These are phyloP conservation scores for Terfezia boudieri DNA, from an alignment of 495 filamentous ascomycete genomes.

Conservation along the genomic window DNA sequence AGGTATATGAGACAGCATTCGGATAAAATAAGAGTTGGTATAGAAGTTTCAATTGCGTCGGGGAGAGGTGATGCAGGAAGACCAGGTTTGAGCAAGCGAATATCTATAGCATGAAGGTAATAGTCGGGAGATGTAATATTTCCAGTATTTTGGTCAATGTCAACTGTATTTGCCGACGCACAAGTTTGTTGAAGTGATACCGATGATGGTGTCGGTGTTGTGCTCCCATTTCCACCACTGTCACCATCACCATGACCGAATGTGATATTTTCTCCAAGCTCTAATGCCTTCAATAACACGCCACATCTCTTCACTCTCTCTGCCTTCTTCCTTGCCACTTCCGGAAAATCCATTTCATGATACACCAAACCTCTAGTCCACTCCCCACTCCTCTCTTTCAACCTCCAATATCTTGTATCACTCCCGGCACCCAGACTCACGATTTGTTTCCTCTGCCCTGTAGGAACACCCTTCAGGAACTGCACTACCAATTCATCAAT, in stretches of 20 bases:
- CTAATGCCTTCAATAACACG: no score
- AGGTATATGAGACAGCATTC: conserved; percentile 93
- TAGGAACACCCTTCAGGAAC: conserved; percentile 35
- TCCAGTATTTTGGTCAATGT: conserved; percentile 9
- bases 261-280: no score
- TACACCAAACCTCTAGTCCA: conserved; percentile 34
- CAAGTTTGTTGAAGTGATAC: no score
- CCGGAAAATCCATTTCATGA: conserved; percentile 80
- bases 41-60: conserved; percentile 24
- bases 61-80: conserved; percentile 11
- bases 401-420: conserved; percentile 64
- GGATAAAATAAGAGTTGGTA: conserved; percentile 68
- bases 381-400: background rate
- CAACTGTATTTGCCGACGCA: no score
- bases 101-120: conserved; percentile 60
- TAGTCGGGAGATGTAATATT: conserved; percentile 26
- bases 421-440: conserved; percentile 86
- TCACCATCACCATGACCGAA: no score
- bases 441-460: conserved; percentile 41
- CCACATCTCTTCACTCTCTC: background rate
- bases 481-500: conserved; percentile 55
- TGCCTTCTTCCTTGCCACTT: conserved; percentile 29
- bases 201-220: no score
- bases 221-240: no score
- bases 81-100: conserved; percentile 33